phyloP scores from a whole-genome alignment of 306 rosid genomes.

The Pyrus pyrifolia region DNA sequence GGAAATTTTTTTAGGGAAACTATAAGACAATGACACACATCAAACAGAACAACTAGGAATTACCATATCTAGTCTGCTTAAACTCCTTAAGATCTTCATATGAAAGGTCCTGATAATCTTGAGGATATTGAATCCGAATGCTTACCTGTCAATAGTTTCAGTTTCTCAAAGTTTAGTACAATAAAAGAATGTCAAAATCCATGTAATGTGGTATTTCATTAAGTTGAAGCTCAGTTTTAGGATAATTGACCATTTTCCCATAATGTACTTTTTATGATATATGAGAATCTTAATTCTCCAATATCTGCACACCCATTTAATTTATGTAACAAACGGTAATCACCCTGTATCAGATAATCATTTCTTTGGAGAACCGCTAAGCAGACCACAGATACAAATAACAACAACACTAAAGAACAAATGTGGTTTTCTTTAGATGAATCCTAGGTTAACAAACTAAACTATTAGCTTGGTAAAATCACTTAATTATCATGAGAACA shows the following conservation, averaged over 20 bases:
- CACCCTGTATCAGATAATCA: neutral
- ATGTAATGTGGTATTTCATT: slow-evolving; percentile 5
- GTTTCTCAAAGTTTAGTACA: slow-evolving; percentile 14
- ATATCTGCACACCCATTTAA: neutral
- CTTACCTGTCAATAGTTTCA: slow-evolving; percentile 60
- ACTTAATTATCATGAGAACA: neutral
- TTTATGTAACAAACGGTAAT: neutral
- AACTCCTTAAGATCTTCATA: slow-evolving; percentile 92
- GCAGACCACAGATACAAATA: neutral
- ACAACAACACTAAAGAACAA: neutral
- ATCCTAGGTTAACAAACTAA: neutral
- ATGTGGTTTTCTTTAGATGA: slow-evolving; percentile 6
- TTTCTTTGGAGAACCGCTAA: neutral
- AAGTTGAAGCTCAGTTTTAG: slow-evolving; percentile 4
- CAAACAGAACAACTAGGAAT: slow-evolving; percentile 21
- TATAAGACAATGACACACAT: neutral
- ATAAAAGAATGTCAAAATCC: slow-evolving; percentile 1
- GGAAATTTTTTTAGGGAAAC: neutral
- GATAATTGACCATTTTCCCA: neutral
- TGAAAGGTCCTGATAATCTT: slow-evolving; percentile 85
- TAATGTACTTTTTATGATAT: neutral
- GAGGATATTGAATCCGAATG: slow-evolving; percentile 93
- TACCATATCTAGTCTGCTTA: slow-evolving; percentile 98
- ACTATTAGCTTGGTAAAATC: neutral
- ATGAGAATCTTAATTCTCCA: neutral